These are phyloP conservation scores for Alternaria sp. DNA, from an alignment of 2,329 filamentous ascomycete genomes.

Conservation along the genomic window DNA sequence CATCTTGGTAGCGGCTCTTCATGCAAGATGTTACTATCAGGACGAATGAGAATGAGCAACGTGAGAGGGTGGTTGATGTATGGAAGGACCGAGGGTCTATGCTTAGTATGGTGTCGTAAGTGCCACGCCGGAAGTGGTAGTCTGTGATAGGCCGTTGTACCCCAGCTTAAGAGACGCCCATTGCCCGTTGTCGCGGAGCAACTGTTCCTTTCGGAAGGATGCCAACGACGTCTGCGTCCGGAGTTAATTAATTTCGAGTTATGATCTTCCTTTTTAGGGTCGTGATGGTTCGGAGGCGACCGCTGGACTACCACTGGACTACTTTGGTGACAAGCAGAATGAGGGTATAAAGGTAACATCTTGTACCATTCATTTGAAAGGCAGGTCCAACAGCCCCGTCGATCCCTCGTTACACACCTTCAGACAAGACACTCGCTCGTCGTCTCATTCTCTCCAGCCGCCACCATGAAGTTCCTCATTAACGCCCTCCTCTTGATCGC, in stretches of 20 bases:
- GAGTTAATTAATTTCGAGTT: constrained; percentile 25
- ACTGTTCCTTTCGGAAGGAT: constrained; percentile 23
- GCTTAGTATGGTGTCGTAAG: constrained; percentile 1
- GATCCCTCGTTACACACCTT: constrained; percentile 12
- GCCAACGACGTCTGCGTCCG: constrained; percentile 4
- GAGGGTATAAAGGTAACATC: constrained; percentile 14
- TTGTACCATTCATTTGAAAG: neutral
- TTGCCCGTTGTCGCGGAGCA: constrained; percentile 18
- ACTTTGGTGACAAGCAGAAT: neutral
- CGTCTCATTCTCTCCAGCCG: neutral
- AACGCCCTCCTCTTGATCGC: constrained; percentile 27
- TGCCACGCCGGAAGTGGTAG: constrained; percentile 3
- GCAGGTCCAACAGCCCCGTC: constrained; percentile 13
- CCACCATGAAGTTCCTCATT: constrained; percentile 31
- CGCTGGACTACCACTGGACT: constrained; percentile 9
- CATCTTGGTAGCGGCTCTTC: constrained; percentile 3
- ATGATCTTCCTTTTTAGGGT: constrained; percentile 21
- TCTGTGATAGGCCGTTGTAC: constrained; percentile 9
- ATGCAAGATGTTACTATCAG: neutral
- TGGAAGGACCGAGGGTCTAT: constrained; percentile 8
- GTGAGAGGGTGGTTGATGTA: constrained; percentile 22
- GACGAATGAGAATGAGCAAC: constrained; percentile 21
- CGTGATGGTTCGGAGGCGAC: constrained; percentile 25
- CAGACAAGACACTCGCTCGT: constrained; percentile 20
- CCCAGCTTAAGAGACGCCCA: neutral